Conservation (phyloP, 805 yeast genomes). For the Saccharomycopsis synnaedendra region DNA sequence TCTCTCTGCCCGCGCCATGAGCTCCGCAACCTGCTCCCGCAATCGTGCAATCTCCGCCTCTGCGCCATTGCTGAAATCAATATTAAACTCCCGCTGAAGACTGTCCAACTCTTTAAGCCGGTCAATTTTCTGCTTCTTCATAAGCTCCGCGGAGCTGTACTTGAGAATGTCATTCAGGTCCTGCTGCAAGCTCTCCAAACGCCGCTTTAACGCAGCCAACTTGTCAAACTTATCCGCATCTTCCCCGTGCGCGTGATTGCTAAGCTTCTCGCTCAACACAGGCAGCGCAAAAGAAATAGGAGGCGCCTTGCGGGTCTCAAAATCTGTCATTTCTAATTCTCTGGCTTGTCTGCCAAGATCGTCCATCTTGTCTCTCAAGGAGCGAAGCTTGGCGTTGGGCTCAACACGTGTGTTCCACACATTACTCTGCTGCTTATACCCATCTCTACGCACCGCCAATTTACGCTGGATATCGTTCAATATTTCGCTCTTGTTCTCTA, state of each 20-base stretch:
- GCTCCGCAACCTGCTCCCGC: slow-evolving; percentile 9
- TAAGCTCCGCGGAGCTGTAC: slow-evolving; percentile 44
- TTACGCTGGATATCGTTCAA: slow-evolving; percentile 21
- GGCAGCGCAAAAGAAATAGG: slow-evolving; percentile 18
- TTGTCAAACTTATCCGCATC: slow-evolving; percentile 43
- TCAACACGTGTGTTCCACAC: slow-evolving; percentile 45
- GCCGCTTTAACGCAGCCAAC: slow-evolving; percentile 42
- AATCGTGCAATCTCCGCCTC: slow-evolving; percentile 14
- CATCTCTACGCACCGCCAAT: slow-evolving; percentile 25
- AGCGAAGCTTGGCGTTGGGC: slow-evolving; percentile 66
- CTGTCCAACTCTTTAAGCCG: slow-evolving; percentile 61
- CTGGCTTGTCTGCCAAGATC: slow-evolving; percentile 75
- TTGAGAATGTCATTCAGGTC: slow-evolving; percentile 73
- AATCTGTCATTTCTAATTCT: slow-evolving; percentile 77
- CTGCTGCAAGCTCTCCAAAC: slow-evolving; percentile 49
- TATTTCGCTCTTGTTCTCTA: slow-evolving; percentile 22
- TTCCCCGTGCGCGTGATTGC: slow-evolving; percentile 27
- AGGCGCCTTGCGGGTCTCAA: slow-evolving; percentile 32
- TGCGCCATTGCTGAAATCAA: slow-evolving; percentile 30
- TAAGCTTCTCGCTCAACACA: background rate
- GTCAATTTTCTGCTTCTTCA: slow-evolving; percentile 54
- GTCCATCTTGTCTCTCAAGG: slow-evolving; percentile 75
- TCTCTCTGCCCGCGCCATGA: slow-evolving; percentile 12
- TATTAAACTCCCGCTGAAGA: slow-evolving; percentile 53
- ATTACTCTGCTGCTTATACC: slow-evolving; percentile 23